Evolutionary conservation across 441 rosid genomes (phyloP).

Genomic region (Pelargonium myrrhifolium): DNA sequence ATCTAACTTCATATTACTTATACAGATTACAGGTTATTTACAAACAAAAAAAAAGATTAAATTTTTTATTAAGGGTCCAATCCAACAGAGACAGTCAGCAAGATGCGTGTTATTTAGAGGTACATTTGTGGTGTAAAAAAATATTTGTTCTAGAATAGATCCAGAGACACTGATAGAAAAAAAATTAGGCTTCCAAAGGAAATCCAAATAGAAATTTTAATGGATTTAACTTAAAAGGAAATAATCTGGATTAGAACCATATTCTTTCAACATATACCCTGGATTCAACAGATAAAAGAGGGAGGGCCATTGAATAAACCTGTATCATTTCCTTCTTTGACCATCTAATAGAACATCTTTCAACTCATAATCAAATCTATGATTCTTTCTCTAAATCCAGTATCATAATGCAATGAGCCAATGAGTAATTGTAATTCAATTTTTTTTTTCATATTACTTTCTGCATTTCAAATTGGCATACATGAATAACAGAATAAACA

Average conservation of each 20-base stretch:
- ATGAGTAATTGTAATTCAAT: too few species aligned
- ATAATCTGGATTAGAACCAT: neutral
- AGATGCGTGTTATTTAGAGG: neutral
- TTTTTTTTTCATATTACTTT: neutral
- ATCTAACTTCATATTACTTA: neutral
- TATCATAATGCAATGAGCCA: too few species aligned
- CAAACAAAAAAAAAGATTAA: neutral
- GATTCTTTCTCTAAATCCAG: too few species aligned
- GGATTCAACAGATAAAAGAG: neutral
- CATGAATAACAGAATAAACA: neutral
- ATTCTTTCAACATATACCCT: neutral
- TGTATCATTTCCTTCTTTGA: neutral
- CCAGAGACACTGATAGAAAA: neutral
- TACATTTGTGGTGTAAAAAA: neutral
- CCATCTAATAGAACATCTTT: neutral
- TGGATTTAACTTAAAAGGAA: neutral
- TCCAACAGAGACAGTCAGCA: neutral
- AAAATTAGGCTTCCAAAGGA: neutral
- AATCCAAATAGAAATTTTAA: neutral
- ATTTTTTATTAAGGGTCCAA: neutral
- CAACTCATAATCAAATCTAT: too few species aligned
- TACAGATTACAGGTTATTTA: neutral
- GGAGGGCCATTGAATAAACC: neutral
- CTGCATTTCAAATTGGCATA: neutral
- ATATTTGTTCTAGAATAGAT: neutral